Base-by-base conservation (phyloP, 352 stramenopile species). In the Pythium rhizo-oryzae region DNA sequence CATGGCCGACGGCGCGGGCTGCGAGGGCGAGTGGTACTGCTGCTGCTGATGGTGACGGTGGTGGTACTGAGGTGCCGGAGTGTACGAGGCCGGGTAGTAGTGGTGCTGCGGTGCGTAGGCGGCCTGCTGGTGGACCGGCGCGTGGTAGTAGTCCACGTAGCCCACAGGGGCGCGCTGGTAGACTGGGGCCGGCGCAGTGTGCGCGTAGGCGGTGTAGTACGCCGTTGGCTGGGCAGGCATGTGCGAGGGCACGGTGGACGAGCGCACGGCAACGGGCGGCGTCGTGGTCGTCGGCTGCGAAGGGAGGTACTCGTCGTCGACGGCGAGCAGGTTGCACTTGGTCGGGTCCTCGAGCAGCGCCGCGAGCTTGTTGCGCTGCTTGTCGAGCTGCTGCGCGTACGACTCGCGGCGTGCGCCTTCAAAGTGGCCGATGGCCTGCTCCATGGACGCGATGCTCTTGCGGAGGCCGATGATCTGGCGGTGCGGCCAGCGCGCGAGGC, bases 371-470 rank as follows among this genome's bases (percentile, higher is more conserved):
- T 76, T 82, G 59, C 86, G 85, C 64, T 93, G 85, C 74, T 91
- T 93, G 46, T 81, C 71, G 46, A 93, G 74, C 50, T 93, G 85
- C 55, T 84, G 67, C 4, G 83, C 85, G 63, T 93, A 93, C 62
- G 80, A 87, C 23, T 90, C 85, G 54, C 81, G 82, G 30, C 85
- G 82, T 39, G 59, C 62, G 33, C 82, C 85, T 67, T 93, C 85
- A 58, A 93, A 93, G 71, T 91, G 89, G 23, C 74, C 76, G 65
- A 92, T 91, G 25, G 85, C 85, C 41, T 94, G 84, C 57, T 96
- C 85, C 84, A 96, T 94, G 23, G 85, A 94, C 19, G 83, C 71
- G 57, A 96, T 94, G 72, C 84, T 93, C 65, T 96, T 96, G 63
- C 87, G 84, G 33, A 96, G 74, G n/a, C 84, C 87, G 8, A 84